Evolutionary conservation across 2,329 filamentous ascomycete genomes (phyloP).

Genomic region (Cadophora sp.): DNA sequence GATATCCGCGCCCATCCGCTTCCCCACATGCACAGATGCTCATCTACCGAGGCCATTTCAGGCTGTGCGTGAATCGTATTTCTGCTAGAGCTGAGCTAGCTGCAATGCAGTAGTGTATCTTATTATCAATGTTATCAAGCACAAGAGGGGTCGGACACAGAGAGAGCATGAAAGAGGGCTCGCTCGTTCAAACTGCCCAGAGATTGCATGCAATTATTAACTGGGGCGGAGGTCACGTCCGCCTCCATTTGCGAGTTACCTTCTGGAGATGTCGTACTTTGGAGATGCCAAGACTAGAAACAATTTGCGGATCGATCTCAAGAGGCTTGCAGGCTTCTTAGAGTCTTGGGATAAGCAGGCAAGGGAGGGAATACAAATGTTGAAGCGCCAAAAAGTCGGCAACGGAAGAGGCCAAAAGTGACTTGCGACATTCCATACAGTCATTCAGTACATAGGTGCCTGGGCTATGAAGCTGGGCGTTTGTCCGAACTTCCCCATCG

Average conservation of each 20-base stretch:
- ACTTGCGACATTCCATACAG: background rate
- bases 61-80: background rate
- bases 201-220: background rate
- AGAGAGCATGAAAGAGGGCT: background rate
- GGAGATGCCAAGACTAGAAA: slow-evolving; percentile 7
- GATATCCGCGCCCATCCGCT: background rate
- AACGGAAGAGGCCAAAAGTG: background rate
- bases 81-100: background rate
- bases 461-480: too few species aligned
- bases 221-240: slow-evolving; percentile 1
- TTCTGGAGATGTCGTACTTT: background rate
- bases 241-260: background rate
- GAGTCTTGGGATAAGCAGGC: background rate
- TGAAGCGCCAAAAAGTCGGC: background rate
- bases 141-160: background rate
- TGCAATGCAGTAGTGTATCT: background rate
- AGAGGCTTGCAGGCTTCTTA: background rate
- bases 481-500: too few species aligned
- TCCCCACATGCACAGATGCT: slow-evolving; percentile 8
- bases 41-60: slow-evolving; percentile 15
- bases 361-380: background rate
- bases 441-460: too few species aligned
- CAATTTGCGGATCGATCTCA: slow-evolving; percentile 1
- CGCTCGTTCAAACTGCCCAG: background rate
- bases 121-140: slow-evolving; percentile 4